A percentile compares a stretch with the other conserved stretches of the same genome.
phyloP scores from a whole-genome alignment of 805 yeast species.

The Suhomyces sp. region DNA sequence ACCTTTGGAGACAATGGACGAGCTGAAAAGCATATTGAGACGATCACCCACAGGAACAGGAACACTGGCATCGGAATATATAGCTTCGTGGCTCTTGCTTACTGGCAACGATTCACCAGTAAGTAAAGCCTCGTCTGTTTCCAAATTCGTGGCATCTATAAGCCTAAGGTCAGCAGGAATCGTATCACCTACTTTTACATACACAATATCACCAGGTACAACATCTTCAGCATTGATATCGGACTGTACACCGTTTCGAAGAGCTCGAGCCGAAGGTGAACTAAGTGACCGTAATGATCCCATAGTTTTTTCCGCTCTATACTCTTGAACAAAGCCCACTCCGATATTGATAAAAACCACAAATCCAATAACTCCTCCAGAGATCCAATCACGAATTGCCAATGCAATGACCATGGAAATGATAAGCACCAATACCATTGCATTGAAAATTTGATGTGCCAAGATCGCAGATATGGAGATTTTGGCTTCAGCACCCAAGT shows the following conservation, averaged over 20 bases:
- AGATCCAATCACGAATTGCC: conserved; percentile 39
- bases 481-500: conserved; percentile 28
- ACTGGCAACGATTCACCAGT: conserved; percentile 41
- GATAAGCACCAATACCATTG: conserved; percentile 38
- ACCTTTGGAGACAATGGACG: conserved; percentile 42
- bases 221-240: conserved; percentile 42
- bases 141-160: conserved; percentile 33
- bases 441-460: conserved; percentile 38
- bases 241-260: conserved; percentile 38
- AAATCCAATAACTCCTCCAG: conserved; percentile 45
- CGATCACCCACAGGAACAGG: conserved; percentile 39
- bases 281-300: conserved; percentile 46
- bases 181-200: conserved; percentile 40
- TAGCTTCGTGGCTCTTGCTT: conserved; percentile 28
- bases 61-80: conserved; percentile 36
- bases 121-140: conserved; percentile 43
- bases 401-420: conserved; percentile 38
- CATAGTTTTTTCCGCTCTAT: conserved; percentile 50
- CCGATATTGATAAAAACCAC: conserved; percentile 46
- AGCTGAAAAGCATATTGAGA: conserved; percentile 32
- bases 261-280: conserved; percentile 45
- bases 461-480: conserved; percentile 28
- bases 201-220: conserved; percentile 45
- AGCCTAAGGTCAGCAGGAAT: conserved; percentile 44
- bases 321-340: conserved; percentile 51